Base-by-base conservation (phyloP, 2,329 filamentous ascomycete genomes). In the Gremmenia infestans region DNA sequence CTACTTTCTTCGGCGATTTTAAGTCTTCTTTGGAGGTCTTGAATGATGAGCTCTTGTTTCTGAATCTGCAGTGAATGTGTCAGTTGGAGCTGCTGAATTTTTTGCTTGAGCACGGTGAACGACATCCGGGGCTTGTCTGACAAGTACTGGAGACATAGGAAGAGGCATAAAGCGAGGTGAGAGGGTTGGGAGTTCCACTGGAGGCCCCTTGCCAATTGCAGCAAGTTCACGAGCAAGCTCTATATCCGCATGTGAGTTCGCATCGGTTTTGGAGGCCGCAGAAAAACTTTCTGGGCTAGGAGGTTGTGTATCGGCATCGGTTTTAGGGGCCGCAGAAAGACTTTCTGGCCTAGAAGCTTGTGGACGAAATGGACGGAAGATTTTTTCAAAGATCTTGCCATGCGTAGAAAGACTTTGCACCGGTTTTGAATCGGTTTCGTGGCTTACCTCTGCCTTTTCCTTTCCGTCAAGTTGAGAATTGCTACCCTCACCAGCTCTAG, bases 371-470 rank as follows among this genome's bases (percentile, higher is more conserved):
- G 22, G 45, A 17, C 12, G 15, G 32, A 48, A n/a, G 2, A 28
- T 28, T 42, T 25, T 47, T n/a, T 25, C 19, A 11, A 50, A 15
- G 15, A 40, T 48, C 9, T 42, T 12, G 12, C 53, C 19, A 47
- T 40, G 25, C 28, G 25, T 28, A 48, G 50, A 23, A 22, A 48
- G 32, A 35, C 46, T 40, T 42, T 39, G 12, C 23, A 40, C 19
- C 39, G 28, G 12, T 19, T 28, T 49, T 23, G 40, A 36, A 32
- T 49, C 9, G 45, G 28, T 15, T 50, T 6, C 32, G 14, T 43
- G 47, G 53, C 81, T 79, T 71, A 85, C 82, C 78, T 84, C 78
- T 61, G 80, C 80, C 66, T 36, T 56, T n/a, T 22, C 46, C 43
- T 32, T 49, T 32, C 51, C 57, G 11, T 56, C 48, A 32, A 50